Base-by-base conservation (phyloP, 331 rosid genomes). In the Quercus tomentella region DNA sequence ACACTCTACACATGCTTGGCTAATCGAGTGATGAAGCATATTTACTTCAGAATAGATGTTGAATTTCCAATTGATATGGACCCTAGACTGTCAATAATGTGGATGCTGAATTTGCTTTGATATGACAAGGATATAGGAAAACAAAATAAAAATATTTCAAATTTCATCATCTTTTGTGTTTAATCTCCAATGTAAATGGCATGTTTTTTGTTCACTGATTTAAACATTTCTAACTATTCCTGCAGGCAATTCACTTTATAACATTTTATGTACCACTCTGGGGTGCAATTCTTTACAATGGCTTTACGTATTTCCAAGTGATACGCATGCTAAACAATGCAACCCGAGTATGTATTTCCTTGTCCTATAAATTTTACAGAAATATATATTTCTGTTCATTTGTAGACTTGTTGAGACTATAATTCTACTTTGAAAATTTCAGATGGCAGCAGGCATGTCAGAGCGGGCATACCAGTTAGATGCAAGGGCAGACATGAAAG, bases 271-370 rank as follows among this genome's bases (percentile, higher is more conserved):
- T 92, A 81, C 99, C 98, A 63, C 97, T 96, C 55, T 96, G 99
- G 99, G 93, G 97, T 79, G 99, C 99, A 74, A 96, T 96, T 87
- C 91, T 96, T 80, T 96, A 93, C 89, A 93, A 96, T 78, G 99
- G 99, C 30, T 85, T 91, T 79, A 90, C 94, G 2, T 96, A 96
- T 86, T 84, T 88, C 72, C 99, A 93, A 89, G 98, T 93, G 73
- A 95, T 91, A 84, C 96, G 99, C 83, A 95, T 93, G 99, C 86
- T 95, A 86, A 93, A 95, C 88, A 95, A 95, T 83, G 99, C 97
- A 67, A 90, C 98, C 80, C 97, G 97, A 7, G 99, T 93, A 91
- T 73, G 98, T 85, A 65, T 61, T 86, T 62, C 20, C 30, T 4
- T 77, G 70, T 31, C 3, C 72, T 76, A 61, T 49, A 61, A 76